phyloP scores from a whole-genome alignment of 1,284 basidiomycete genomes.

The Ganoderma boninense region DNA sequence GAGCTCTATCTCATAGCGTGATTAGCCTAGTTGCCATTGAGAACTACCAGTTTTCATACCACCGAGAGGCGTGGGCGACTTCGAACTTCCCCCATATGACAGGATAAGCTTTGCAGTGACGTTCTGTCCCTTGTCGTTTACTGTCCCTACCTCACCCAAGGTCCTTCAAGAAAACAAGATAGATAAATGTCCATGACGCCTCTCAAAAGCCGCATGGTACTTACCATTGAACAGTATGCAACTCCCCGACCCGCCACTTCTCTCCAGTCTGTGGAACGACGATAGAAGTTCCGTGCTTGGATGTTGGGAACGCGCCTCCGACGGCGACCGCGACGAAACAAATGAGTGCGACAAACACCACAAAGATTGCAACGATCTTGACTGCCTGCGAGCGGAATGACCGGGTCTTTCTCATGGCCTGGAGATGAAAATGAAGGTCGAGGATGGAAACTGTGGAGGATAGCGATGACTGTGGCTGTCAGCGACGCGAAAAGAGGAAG shows the following conservation, averaged over 20 bases:
- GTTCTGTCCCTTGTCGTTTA: conserved; percentile 24
- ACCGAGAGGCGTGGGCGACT: conserved; percentile 19
- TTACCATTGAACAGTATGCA: conserved; percentile 31
- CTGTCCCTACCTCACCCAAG: conserved; percentile 18
- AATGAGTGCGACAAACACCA: conserved; percentile 16
- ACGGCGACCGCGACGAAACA: conserved; percentile 24
- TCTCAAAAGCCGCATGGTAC: neutral
- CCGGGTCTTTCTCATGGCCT: conserved; percentile 16
- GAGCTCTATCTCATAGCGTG: conserved; percentile 13
- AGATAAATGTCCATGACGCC: neutral
- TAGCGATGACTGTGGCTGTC: neutral
- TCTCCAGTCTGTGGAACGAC: conserved; percentile 25
- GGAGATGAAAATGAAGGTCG: neutral
- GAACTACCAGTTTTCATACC: conserved; percentile 12
- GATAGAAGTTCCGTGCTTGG: conserved; percentile 23
- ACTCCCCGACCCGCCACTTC: conserved; percentile 28
- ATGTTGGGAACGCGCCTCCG: conserved; percentile 24
- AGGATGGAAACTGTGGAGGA: neutral
- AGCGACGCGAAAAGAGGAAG: neutral
- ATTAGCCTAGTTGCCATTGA: neutral
- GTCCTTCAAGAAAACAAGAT: conserved; percentile 9
- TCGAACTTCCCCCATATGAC: conserved; percentile 18
- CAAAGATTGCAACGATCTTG: conserved; percentile 13
- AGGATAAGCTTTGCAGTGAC: conserved; percentile 24
- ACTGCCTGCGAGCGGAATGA: conserved; percentile 14